These are phyloP conservation scores for Adansonia grandidieri DNA, from an alignment of 441 rosid species.

Conservation along the genomic window DNA sequence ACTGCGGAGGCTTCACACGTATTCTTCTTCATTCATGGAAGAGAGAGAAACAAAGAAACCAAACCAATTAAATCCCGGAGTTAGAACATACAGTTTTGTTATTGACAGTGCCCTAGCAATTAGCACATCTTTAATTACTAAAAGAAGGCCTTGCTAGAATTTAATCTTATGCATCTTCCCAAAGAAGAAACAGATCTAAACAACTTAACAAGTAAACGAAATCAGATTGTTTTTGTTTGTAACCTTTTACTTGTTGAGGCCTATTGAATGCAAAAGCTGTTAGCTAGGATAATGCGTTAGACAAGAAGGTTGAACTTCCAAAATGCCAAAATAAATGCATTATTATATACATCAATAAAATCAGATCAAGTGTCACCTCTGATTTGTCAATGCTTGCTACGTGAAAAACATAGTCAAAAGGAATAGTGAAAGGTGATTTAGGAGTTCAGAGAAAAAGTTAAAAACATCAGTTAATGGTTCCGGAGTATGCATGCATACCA, in stretches of 20 bases:
- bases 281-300: not conserved
- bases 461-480: constrained; percentile 17
- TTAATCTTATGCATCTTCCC: not conserved
- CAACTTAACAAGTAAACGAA: not conserved
- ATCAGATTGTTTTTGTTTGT: not conserved
- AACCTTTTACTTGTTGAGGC: not conserved
- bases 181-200: not conserved
- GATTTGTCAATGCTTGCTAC: constrained; percentile 5
- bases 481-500: constrained; percentile 54
- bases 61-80: not conserved
- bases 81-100: not conserved
- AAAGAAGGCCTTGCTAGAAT: not conserved
- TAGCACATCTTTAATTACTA: not conserved
- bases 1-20: not conserved
- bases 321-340: constrained; percentile 1
- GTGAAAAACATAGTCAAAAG: not conserved
- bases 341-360: constrained; percentile 4
- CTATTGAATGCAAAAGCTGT: not conserved
- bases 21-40: not conserved
- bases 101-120: not conserved
- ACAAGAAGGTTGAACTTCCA: not conserved
- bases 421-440: not conserved
- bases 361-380: not conserved
- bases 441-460: not conserved
- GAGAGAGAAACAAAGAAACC: not conserved